Evolutionary conservation across 2,329 filamentous ascomycete genomes (phyloP).

Genomic region (Pezizomycotina sp.): DNA sequence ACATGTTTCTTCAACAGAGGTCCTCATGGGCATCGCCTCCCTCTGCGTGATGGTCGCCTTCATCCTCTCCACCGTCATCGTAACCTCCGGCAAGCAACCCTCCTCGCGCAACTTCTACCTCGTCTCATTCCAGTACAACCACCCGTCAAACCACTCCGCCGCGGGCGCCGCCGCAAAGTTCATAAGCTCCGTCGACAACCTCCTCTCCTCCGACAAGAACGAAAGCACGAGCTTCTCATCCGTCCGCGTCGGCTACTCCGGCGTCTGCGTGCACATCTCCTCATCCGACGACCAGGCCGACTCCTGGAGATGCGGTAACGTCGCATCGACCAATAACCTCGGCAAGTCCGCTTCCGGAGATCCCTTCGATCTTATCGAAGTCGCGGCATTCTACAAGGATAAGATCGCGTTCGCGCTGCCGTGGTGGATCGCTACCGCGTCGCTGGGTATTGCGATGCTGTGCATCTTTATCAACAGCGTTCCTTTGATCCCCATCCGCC

Average conservation of each 20-base stretch:
- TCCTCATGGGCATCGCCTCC: conserved; percentile 21
- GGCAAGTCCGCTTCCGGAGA: conserved; percentile 21
- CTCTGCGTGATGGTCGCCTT: conserved; percentile 21
- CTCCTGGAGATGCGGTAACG: conserved; percentile 11
- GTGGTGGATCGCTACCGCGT: conserved; percentile 21
- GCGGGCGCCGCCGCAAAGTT: conserved; percentile 7
- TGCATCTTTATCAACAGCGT: conserved; percentile 20
- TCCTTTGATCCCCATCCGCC: conserved; percentile 22
- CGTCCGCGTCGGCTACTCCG: conserved; percentile 23
- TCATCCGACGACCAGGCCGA: conserved; percentile 20
- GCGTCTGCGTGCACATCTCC: conserved; percentile 24
- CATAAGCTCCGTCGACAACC: conserved; percentile 9
- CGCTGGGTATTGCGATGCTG: conserved; percentile 20
- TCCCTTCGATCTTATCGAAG: conserved; percentile 22
- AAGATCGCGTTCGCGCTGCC: conserved; percentile 23
- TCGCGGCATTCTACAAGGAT: conserved; percentile 23
- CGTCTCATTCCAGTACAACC: conserved; percentile 23
- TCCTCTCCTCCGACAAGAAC: conserved; percentile 15
- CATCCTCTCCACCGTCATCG: conserved; percentile 23
- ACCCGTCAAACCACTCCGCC: conserved; percentile 13
- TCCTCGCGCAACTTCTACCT: conserved; percentile 24
- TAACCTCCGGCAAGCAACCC: conserved; percentile 19
- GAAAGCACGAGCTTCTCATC: conserved; percentile 18
- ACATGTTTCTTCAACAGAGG: conserved; percentile 9
- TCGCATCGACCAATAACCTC: conserved; percentile 18